phyloP scores from a whole-genome alignment of 1,284 basidiomycete species.

The Coniophora puteana region DNA sequence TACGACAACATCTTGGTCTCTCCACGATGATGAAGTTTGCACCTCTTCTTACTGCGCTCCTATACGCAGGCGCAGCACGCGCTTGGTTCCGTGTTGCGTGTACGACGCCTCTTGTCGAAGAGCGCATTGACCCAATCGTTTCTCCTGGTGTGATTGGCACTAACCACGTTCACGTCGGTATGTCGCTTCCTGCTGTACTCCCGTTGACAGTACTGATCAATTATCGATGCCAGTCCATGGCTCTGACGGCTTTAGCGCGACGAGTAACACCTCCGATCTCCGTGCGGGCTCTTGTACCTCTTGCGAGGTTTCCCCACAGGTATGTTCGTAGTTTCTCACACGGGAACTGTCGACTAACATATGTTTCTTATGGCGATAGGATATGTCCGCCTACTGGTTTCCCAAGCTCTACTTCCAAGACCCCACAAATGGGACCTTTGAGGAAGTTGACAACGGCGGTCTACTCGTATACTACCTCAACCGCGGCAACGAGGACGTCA shows the following conservation, averaged over 20 bases:
- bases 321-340: too few species aligned
- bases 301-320: constrained; percentile 31
- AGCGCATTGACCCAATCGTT: constrained; percentile 44
- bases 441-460: constrained; percentile 34
- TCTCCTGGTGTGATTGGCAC: constrained; percentile 33
- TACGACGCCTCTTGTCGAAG: constrained; percentile 35
- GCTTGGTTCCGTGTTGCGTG: constrained; percentile 42
- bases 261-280: constrained; percentile 31
- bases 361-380: too few species aligned
- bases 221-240: too few species aligned
- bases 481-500: constrained; percentile 31
- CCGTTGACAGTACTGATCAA: neutral
- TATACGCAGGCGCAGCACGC: constrained; percentile 16
- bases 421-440: constrained; percentile 30
- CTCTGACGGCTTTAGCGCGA: too few species aligned
- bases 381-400: too few species aligned
- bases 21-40: too few species aligned
- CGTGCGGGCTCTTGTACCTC: constrained; percentile 36
- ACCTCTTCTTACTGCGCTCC: constrained; percentile 14
- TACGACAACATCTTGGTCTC: too few species aligned
- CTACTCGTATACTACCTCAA: constrained; percentile 42
- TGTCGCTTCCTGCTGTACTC: neutral
- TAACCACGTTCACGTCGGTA: constrained; percentile 38
- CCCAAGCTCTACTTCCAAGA: constrained; percentile 40
- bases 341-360: too few species aligned